Evolutionary conservation across 1,284 basidiomycete genomes (phyloP), one percentile per base, ranked within the genome.

Genomic region (Porodaedalea pini): DNA sequence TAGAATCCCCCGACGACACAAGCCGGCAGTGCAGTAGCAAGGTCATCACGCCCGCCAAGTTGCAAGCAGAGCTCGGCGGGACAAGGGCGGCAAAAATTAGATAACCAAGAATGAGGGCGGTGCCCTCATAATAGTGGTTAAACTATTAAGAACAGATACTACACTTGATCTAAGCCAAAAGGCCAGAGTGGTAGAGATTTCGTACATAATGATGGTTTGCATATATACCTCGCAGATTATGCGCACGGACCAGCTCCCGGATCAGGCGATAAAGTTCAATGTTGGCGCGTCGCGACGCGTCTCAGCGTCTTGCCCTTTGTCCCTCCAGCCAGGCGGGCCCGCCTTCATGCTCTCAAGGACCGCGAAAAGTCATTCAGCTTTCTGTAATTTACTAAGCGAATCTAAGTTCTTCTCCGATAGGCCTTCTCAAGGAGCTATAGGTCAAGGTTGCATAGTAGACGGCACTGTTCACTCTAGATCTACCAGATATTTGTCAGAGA

Each of bases 91-190:
- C 55, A 61, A 61, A 61, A 61, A 61, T 61, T 57, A 71, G 70
- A 73, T 71, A 73, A 73, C 71, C 71, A 73, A 69, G 57, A 69
- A 72, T 71, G 70, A 64, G 65, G 69, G 71, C 71, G 68, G 70
- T 73, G 71, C 71, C 72, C 67, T 68, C 73, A 75, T 83, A 83
- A 83, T 83, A 84, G 81, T 81, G 81, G 80, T 83, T 85, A 83
- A 84, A 83, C 82, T 84, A 83, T 85, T 85, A 88, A 88, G 86
- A 88, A 88, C 86, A 88, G 86, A 88, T 90, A 90, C 90, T 91
- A 92, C 89, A 92, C 89, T 92, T 92, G 88, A 89, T 90, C 89
- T 89, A 92, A 90, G 86, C 89, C 89, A 89, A 90, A 89, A 87
- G 90, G 89, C 86, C 90, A 91, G 85, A 91, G 87, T 87, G 86